Percentiles rank a stretch among this genome's conserved stretches.
Evolutionary conservation across 441 rosid genomes (phyloP).

Genomic region (Daphne laureola): DNA sequence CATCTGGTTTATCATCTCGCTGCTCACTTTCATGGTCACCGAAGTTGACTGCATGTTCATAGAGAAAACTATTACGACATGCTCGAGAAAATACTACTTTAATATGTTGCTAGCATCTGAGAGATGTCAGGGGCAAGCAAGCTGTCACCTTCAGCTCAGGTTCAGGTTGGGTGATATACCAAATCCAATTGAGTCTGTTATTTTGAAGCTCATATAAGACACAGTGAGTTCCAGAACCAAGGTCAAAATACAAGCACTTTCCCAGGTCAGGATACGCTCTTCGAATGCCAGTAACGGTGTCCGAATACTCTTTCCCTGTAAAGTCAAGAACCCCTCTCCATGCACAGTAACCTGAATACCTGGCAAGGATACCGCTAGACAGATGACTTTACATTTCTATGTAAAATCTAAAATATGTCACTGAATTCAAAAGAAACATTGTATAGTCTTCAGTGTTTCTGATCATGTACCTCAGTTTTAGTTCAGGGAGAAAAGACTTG

Average conservation of each 20-base stretch:
- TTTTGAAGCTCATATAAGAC: conserved; percentile 54
- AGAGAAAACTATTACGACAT: not conserved
- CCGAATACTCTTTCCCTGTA: conserved; percentile 45
- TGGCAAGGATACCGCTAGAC: conserved; percentile 10
- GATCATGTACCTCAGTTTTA: conserved; percentile 49
- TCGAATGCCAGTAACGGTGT: conserved; percentile 31
- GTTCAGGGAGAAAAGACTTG: conserved; percentile 40
- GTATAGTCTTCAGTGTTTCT: not conserved
- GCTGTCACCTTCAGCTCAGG: conserved; percentile 47
- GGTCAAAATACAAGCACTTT: conserved; percentile 55
- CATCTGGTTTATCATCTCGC: conserved; percentile 43
- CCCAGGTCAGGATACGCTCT: conserved; percentile 57
- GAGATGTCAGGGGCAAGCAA: not conserved
- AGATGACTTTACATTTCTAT: too few species aligned
- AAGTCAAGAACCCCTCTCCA: conserved; percentile 77
- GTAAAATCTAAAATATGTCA: too few species aligned
- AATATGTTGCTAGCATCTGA: too few species aligned
- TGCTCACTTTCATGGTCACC: conserved; percentile 51
- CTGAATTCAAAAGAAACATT: not conserved
- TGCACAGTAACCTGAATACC: conserved; percentile 81
- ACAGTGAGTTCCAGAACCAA: conserved; percentile 33
- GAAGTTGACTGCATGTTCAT: conserved; percentile 40
- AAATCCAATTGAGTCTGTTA: conserved; percentile 64
- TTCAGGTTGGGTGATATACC: conserved; percentile 65
- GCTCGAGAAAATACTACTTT: too few species aligned